Conservation (phyloP, 352 stramenopile genomes). For the Phytophthora podocarpi region DNA sequence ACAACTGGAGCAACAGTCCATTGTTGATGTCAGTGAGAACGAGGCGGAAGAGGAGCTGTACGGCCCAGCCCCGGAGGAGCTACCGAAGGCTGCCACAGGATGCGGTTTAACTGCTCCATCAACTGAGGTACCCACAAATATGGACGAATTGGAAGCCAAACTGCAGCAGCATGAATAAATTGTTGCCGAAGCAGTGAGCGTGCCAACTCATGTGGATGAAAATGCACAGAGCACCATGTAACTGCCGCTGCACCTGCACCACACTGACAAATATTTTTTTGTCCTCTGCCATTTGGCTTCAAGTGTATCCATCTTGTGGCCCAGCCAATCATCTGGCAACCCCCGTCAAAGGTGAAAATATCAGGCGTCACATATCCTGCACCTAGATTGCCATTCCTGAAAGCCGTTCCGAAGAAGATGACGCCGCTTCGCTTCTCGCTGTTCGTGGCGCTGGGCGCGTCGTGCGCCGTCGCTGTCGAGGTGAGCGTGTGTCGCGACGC, state of each 20-base stretch:
- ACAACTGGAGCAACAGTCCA: neutral
- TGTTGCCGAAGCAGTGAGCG: too few species aligned
- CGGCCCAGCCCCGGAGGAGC: neutral
- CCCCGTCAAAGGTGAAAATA: slow-evolving; percentile 25
- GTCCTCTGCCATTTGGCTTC: too few species aligned
- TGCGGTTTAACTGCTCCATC: neutral
- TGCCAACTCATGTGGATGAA: too few species aligned
- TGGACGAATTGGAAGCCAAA: too few species aligned
- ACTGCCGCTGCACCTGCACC: too few species aligned
- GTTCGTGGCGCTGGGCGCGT: slow-evolving; percentile 5
- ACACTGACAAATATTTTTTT: too few species aligned
- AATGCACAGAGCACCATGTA: too few species aligned
- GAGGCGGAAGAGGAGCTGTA: neutral
- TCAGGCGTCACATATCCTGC: slow-evolving; percentile 17
- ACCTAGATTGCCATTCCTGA: slow-evolving; percentile 15
- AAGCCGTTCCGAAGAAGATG: slow-evolving; percentile 9
- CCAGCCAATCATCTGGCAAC: slow-evolving; percentile 18
- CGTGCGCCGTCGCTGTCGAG: slow-evolving; percentile 10
- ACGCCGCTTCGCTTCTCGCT: slow-evolving; percentile 19
- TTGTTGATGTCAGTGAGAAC: slow-evolving; percentile 3
- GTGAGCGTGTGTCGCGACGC: slow-evolving; percentile 55
- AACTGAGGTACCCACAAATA: too few species aligned
- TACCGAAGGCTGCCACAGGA: neutral
- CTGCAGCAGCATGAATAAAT: too few species aligned
- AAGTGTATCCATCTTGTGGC: slow-evolving; percentile 9